Evolutionary conservation across 306 rosid genomes (phyloP).

Genomic region (Pterocarpus macrocarpus): DNA sequence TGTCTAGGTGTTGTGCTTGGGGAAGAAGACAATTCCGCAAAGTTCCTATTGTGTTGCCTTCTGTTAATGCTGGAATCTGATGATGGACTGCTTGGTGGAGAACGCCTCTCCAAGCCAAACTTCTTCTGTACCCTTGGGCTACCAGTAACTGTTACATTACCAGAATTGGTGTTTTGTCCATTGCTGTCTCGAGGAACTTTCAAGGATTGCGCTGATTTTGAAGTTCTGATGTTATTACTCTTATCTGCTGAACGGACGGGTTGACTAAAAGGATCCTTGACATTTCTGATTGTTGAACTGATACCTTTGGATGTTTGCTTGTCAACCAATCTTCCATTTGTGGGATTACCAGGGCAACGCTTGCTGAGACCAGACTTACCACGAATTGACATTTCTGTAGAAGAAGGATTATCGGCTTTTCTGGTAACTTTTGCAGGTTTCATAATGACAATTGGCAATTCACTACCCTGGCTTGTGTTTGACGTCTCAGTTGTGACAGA

Average conservation of each 20-base stretch:
- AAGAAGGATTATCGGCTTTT: slow-evolving; percentile 52
- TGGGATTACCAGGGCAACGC: slow-evolving; percentile 43
- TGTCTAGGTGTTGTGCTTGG: slow-evolving; percentile 54
- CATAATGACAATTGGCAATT: slow-evolving; percentile 67
- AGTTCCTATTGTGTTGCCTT: slow-evolving; percentile 52
- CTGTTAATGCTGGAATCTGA: slow-evolving; percentile 60
- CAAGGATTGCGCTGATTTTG: slow-evolving; percentile 53
- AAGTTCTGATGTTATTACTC: slow-evolving; percentile 44
- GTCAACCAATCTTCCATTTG: slow-evolving; percentile 57
- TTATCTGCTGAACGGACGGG: slow-evolving; percentile 48
- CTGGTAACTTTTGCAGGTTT: slow-evolving; percentile 62
- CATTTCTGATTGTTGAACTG: slow-evolving; percentile 48
- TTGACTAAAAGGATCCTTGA: slow-evolving; percentile 50
- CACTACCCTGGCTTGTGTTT: slow-evolving; percentile 46
- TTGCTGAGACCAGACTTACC: slow-evolving; percentile 48
- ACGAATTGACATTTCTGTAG: slow-evolving; percentile 44
- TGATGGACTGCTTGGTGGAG: slow-evolving; percentile 54
- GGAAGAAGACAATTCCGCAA: slow-evolving; percentile 52
- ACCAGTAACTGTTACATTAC: slow-evolving; percentile 47
- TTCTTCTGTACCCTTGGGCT: slow-evolving; percentile 73
- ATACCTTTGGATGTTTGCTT: slow-evolving; percentile 51
- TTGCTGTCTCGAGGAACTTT: slow-evolving; percentile 46
- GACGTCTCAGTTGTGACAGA: slow-evolving; percentile 48
- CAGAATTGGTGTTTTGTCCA: slow-evolving; percentile 53
- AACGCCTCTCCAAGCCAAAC: slow-evolving; percentile 71